phyloP scores from a whole-genome alignment of 139 green algal genomes.

The Micractinium conductrix region DNA sequence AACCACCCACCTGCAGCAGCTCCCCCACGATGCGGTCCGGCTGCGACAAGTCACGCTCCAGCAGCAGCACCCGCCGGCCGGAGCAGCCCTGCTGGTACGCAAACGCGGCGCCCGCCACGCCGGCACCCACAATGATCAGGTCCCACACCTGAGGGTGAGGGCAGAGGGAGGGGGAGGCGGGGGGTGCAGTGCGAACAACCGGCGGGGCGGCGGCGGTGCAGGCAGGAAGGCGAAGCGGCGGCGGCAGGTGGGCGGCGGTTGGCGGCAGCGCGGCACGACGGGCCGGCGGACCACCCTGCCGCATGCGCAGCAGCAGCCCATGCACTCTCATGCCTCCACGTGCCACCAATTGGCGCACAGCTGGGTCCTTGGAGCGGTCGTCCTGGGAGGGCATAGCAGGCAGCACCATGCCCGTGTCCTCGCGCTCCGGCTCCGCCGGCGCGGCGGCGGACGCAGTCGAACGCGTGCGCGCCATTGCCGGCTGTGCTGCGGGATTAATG shows the following conservation, averaged over 20 bases:
- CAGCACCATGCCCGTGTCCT: conserved; percentile 41
- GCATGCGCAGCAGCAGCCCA: neutral
- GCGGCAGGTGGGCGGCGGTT: neutral
- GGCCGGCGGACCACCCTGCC: neutral
- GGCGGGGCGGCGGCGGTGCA: neutral
- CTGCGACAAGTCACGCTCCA: conserved; percentile 93
- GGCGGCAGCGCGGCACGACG: neutral
- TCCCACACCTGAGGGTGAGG: conserved; percentile 80
- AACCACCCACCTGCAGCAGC: conserved; percentile 72
- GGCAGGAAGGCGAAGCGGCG: neutral
- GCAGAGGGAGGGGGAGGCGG: neutral
- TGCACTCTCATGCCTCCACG: neutral
- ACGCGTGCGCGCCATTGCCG: conserved; percentile 2
- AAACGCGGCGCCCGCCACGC: conserved; percentile 90
- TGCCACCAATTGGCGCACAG: conserved; percentile 12
- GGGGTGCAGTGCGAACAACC: neutral
- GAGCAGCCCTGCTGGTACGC: conserved; percentile 79
- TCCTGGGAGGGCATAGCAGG: conserved; percentile 41
- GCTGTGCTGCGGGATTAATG: neutral
- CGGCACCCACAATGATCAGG: conserved; percentile 94
- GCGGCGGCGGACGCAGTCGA: neutral
- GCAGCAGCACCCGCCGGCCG: conserved; percentile 84
- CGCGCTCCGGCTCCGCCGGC: conserved; percentile 6
- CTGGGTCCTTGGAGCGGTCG: conserved; percentile 37
- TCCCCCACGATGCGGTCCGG: conserved; percentile 99